phyloP scores from a whole-genome alignment of 768 basidiomycete species.

The Phallus indusiatus region DNA sequence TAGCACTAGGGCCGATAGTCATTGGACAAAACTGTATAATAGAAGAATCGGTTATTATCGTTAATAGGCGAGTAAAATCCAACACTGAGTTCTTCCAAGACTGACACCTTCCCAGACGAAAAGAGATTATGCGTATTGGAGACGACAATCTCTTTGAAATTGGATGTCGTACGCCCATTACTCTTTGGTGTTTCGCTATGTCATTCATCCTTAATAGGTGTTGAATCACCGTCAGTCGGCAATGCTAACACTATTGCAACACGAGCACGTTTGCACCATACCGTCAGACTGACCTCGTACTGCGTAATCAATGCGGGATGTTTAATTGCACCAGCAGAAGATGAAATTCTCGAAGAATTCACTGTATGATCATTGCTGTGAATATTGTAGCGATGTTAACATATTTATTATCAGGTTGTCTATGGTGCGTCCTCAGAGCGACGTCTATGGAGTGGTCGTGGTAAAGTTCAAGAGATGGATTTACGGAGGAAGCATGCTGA shows the following conservation, averaged over 20 bases:
- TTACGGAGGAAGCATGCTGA: constrained; percentile 82
- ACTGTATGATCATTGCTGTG: constrained; percentile 31
- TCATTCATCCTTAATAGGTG: constrained; percentile 37
- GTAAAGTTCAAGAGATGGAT: constrained; percentile 74
- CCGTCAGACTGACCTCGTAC: constrained; percentile 65
- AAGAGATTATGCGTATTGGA: constrained; percentile 88
- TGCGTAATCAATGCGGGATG: constrained; percentile 80
- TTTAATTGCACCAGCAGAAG: constrained; percentile 67
- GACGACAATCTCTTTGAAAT: constrained; percentile 93
- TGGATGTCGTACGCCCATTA: constrained; percentile 63
- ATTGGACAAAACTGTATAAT: constrained; percentile 85
- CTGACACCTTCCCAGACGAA: constrained; percentile 33
- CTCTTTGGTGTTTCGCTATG: background rate
- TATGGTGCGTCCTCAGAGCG: constrained; percentile 71
- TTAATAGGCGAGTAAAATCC: constrained; percentile 54
- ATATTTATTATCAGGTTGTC: constrained; percentile 29
- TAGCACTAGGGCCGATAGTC: constrained; percentile 86
- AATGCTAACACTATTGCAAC: constrained; percentile 82
- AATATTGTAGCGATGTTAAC: background rate
- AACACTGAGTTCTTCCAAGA: background rate
- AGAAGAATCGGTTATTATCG: constrained; percentile 84
- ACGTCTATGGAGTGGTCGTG: constrained; percentile 78
- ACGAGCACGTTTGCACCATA: constrained; percentile 73
- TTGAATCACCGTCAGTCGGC: constrained; percentile 81
- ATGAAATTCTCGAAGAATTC: constrained; percentile 71